Evolutionary conservation across 208 protist genomes (phyloP).

Genomic region (Acanthamoeba quina): DNA sequence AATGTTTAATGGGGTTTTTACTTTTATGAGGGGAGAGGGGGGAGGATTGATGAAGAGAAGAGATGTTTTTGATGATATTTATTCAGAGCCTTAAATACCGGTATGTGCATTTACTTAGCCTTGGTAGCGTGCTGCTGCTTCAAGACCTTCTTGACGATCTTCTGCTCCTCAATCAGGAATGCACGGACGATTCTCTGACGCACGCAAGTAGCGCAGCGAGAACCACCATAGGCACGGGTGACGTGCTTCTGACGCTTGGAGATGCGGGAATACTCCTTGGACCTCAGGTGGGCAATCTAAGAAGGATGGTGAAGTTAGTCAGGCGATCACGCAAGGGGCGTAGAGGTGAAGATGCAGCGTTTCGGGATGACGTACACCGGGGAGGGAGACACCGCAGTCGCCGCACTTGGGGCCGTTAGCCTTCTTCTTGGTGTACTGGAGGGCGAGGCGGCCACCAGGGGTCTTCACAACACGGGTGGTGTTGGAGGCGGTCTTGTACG

Average conservation of each 20-base stretch:
- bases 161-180: slow-evolving; percentile 99
- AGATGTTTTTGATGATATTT: neutral
- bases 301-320: neutral
- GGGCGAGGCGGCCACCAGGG: slow-evolving; percentile 94
- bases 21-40: no score
- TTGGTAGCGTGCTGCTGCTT: slow-evolving; percentile 77
- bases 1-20: no score
- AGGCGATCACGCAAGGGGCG: neutral
- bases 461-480: slow-evolving; percentile 87
- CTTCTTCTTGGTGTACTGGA: slow-evolving; percentile 97
- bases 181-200: slow-evolving; percentile 97
- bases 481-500: slow-evolving; percentile 92
- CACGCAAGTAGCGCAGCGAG: slow-evolving; percentile 96
- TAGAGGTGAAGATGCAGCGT: neutral
- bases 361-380: slow-evolving; percentile 79
- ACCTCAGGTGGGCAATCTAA: slow-evolving; percentile 92
- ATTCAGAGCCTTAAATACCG: slow-evolving; percentile 6
- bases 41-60: no score
- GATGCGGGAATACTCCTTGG: slow-evolving; percentile 91
- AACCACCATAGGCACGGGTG: slow-evolving; percentile 97
- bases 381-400: slow-evolving; percentile 95
- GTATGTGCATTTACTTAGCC: slow-evolving; percentile 62
- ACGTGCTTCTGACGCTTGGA: slow-evolving; percentile 96
- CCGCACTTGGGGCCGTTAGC: slow-evolving; percentile 94
- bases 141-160: slow-evolving; percentile 93